Conservation (phyloP, 129 eudicot genomes). For the Helichrysum umbraculigerum region DNA sequence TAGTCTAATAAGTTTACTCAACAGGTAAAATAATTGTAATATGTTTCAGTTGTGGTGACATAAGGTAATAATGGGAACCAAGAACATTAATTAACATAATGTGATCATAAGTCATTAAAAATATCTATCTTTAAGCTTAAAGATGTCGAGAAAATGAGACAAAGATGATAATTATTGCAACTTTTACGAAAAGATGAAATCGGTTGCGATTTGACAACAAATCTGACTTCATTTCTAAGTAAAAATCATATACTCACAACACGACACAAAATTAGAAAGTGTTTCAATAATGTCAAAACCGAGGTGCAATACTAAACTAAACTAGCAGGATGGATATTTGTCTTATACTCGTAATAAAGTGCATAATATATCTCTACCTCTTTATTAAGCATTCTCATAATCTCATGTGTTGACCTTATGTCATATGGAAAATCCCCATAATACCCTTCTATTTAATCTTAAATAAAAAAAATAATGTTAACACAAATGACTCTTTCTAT, state of each 20-base stretch:
- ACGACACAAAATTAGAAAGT: not conserved
- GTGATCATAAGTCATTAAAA: not conserved
- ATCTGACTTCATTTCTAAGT: not conserved
- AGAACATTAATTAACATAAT: not conserved
- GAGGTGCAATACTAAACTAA: no score
- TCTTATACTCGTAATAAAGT: no score
- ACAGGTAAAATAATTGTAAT: not conserved
- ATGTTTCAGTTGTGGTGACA: slow-evolving; percentile 12
- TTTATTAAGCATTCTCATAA: no score
- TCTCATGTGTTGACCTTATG: no score
- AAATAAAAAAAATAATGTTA: no score
- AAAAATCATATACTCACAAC: not conserved
- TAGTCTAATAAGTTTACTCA: not conserved
- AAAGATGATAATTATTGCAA: not conserved
- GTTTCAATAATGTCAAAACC: not conserved
- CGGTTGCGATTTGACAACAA: slow-evolving; percentile 1
- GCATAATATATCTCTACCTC: no score
- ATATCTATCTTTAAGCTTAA: not conserved
- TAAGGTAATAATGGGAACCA: not conserved
- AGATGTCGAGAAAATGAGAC: not conserved
- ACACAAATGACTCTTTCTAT: no score
- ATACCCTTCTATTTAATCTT: no score
- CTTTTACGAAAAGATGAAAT: not conserved
- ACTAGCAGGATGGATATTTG: no score
- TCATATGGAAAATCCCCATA: no score